These are phyloP conservation scores for Arthrobotrys sphaeroides DNA, from an alignment of 2,329 filamentous ascomycete species.

Conservation along the genomic window DNA sequence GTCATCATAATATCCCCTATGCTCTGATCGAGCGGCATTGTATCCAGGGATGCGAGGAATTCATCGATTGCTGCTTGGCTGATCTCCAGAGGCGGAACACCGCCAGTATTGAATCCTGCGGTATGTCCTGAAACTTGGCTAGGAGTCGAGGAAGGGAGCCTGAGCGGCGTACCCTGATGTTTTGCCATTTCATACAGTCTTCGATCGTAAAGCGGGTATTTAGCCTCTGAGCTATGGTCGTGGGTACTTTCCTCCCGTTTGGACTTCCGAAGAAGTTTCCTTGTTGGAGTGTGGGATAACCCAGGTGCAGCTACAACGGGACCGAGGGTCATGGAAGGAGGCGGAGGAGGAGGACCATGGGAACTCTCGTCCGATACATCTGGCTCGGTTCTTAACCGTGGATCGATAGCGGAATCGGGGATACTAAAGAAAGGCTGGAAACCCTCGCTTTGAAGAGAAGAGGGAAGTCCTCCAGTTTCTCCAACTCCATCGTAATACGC, in stretches of 20 bases:
- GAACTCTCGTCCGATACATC: neutral
- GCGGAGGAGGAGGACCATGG: neutral
- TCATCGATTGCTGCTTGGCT: constrained; percentile 21
- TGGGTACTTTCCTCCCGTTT: constrained; percentile 48
- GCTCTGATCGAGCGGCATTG: neutral
- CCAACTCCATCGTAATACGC: constrained; percentile 5
- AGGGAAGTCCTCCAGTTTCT: neutral
- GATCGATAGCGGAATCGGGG: constrained; percentile 34
- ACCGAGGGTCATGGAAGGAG: neutral
- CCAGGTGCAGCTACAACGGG: neutral
- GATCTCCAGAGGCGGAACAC: neutral
- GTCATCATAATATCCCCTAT: constrained; percentile 3
- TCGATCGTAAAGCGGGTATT: constrained; percentile 6
- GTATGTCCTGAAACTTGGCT: neutral
- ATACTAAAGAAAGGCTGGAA: neutral
- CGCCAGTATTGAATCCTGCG: neutral
- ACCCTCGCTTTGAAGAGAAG: neutral
- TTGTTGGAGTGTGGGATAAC: neutral
- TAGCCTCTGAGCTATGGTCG: constrained; percentile 22
- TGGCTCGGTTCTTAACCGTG: neutral
- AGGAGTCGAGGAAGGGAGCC: neutral
- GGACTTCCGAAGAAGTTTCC: constrained; percentile 27
- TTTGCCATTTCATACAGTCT: constrained; percentile 30
- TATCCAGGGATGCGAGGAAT: constrained; percentile 23
- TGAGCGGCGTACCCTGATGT: constrained; percentile 1